These are phyloP conservation scores for Phialemoniopsis sp. DNA, from an alignment of 2,329 filamentous ascomycete genomes.

Conservation along the genomic window DNA sequence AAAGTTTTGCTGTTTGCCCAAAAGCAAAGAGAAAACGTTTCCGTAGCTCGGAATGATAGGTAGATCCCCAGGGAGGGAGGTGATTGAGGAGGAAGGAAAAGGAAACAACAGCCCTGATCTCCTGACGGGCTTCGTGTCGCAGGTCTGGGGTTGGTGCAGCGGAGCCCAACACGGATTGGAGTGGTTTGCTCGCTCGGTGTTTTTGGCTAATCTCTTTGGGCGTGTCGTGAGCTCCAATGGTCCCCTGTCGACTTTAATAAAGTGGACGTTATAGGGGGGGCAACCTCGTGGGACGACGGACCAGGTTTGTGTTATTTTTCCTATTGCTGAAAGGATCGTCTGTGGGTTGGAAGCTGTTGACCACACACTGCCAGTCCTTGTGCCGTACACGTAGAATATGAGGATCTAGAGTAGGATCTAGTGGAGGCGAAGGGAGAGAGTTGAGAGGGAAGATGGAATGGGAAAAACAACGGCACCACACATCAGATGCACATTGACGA, in stretches of 20 bases:
- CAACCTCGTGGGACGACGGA: background rate
- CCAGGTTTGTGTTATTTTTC: slow-evolving; percentile 1
- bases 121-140: slow-evolving; percentile 31
- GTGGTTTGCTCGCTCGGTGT: background rate
- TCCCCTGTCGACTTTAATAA: too few species aligned
- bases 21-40: slow-evolving; percentile 18
- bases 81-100: slow-evolving; percentile 16
- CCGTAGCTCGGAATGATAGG: slow-evolving; percentile 5
- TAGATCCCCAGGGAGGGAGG: slow-evolving; percentile 1
- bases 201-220: background rate
- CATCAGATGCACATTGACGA: too few species aligned
- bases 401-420: too few species aligned
- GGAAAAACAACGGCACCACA: background rate
- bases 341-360: too few species aligned
- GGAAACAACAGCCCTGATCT: slow-evolving; percentile 23
- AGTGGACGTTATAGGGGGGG: too few species aligned
- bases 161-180: background rate
- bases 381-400: too few species aligned
- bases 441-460: background rate
- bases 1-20: slow-evolving; percentile 19
- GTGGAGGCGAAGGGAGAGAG: background rate
- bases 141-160: slow-evolving; percentile 21
- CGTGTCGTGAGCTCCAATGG: background rate
- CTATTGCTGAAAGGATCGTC: background rate
- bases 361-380: too few species aligned